Conservation (phyloP, 108 stramenopile genomes). For the Mediolabrus comicus region DNA sequence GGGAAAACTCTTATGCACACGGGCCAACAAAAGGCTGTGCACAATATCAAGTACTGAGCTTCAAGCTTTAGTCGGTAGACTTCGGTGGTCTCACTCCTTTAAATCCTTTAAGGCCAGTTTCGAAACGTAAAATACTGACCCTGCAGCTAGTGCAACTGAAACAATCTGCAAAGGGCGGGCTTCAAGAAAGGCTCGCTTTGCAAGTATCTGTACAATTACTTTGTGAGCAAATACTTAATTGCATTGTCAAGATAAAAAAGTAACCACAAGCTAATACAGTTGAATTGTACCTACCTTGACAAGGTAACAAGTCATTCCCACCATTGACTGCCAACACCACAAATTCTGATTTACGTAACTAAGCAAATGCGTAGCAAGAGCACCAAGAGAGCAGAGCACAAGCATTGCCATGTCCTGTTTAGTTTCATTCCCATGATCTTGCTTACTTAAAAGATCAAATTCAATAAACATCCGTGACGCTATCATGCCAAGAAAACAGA, state of each 20-base stretch:
- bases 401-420: conserved; percentile 13
- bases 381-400: conserved; percentile 23
- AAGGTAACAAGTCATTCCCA: conserved; percentile 23
- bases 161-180: conserved; percentile 9
- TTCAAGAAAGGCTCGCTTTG: conserved; percentile 10
- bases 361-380: conserved; percentile 18
- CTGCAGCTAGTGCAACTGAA: conserved; percentile 4
- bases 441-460: conserved; percentile 14
- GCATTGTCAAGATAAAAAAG: background rate
- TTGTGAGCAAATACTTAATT: background rate
- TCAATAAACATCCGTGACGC: conserved; percentile 25
- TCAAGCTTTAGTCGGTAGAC: background rate
- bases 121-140: conserved; percentile 6
- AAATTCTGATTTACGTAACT: conserved; percentile 32
- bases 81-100: background rate
- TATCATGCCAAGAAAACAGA: conserved; percentile 34
- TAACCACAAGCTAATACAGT: background rate
- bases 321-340: conserved; percentile 22
- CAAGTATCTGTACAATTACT: background rate
- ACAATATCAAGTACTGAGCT: no score
- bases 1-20: no score
- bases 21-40: no score
- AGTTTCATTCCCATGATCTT: background rate
- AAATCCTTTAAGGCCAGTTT: conserved; percentile 12
- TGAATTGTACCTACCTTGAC: background rate